Evolutionary conservation across 225 moss, liverwort and hornwort species (phyloP).

Genomic region (Polytrichum commune): DNA sequence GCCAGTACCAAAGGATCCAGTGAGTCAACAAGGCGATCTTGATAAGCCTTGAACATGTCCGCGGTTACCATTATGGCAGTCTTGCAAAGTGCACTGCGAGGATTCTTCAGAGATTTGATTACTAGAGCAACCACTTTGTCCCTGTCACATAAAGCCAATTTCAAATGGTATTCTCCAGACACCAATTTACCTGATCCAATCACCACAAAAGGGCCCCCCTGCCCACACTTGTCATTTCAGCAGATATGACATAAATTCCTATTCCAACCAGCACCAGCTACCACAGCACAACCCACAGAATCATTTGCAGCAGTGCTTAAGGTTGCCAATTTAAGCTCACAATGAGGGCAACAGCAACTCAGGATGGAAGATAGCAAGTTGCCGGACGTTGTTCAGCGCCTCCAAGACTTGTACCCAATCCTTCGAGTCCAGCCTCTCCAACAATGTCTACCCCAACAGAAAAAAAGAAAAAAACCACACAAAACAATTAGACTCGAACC

Average conservation of each 20-base stretch:
- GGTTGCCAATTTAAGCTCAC: constrained; percentile 23
- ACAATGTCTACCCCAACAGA: constrained; percentile 34
- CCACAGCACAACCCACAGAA: too few species aligned
- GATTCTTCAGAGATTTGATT: constrained; percentile 91
- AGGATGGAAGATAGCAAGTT: constrained; percentile 49
- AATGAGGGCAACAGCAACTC: constrained; percentile 40
- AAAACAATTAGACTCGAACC: too few species aligned
- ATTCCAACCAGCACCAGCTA: too few species aligned
- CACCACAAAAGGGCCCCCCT: too few species aligned
- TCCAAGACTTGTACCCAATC: constrained; percentile 58
- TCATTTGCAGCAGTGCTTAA: neutral
- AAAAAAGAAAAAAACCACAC: too few species aligned
- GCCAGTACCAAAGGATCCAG: constrained; percentile 82
- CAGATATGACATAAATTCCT: neutral
- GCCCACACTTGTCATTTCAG: neutral
- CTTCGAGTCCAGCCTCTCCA: constrained; percentile 61
- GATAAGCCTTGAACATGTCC: constrained; percentile 79
- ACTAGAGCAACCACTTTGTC: constrained; percentile 68
- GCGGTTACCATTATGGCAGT: constrained; percentile 92
- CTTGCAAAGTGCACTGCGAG: constrained; percentile 95
- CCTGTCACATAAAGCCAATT: constrained; percentile 31
- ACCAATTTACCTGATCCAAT: too few species aligned
- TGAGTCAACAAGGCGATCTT: constrained; percentile 68
- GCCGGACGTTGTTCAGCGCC: constrained; percentile 53
- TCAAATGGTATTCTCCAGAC: constrained; percentile 8